Conservation (phyloP, 2,329 filamentous ascomycete genomes). For the Pestalotiopsis sp. region DNA sequence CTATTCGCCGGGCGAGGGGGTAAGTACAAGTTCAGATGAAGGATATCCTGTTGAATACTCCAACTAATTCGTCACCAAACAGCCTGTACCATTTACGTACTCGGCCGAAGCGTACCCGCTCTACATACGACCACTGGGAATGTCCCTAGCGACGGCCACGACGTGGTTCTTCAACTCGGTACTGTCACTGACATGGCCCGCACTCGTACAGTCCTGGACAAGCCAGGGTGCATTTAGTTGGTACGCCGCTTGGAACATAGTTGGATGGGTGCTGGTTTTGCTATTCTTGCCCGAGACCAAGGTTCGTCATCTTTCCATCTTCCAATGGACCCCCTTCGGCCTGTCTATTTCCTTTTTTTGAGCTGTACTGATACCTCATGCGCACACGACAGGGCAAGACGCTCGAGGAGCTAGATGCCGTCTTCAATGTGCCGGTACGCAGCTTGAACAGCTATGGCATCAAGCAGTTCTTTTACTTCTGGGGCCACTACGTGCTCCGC, state of each 20-base stretch:
- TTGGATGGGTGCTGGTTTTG: slow-evolving; percentile 46
- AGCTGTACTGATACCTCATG: background rate
- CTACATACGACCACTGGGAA: slow-evolving; percentile 63
- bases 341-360: background rate
- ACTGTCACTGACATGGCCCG: slow-evolving; percentile 48
- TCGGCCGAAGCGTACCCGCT: slow-evolving; percentile 69
- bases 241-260: slow-evolving; percentile 51
- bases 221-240: slow-evolving; percentile 51
- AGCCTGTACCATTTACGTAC: slow-evolving; percentile 66
- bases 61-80: background rate
- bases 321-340: background rate
- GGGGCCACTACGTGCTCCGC: slow-evolving; percentile 31
- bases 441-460: slow-evolving; percentile 37
- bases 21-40: slow-evolving; percentile 29
- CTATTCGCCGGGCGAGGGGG: slow-evolving; percentile 62
- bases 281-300: slow-evolving; percentile 47
- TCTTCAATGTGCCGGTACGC: slow-evolving; percentile 34
- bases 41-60: background rate
- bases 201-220: slow-evolving; percentile 44
- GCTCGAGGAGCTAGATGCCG: slow-evolving; percentile 45
- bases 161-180: slow-evolving; percentile 49
- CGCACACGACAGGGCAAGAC: slow-evolving; percentile 34
- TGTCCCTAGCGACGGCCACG: slow-evolving; percentile 59
- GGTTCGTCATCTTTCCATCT: background rate
- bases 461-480: slow-evolving; percentile 33